Conservation (phyloP, 106 monocot species). For the Gastrodia elata region DNA sequence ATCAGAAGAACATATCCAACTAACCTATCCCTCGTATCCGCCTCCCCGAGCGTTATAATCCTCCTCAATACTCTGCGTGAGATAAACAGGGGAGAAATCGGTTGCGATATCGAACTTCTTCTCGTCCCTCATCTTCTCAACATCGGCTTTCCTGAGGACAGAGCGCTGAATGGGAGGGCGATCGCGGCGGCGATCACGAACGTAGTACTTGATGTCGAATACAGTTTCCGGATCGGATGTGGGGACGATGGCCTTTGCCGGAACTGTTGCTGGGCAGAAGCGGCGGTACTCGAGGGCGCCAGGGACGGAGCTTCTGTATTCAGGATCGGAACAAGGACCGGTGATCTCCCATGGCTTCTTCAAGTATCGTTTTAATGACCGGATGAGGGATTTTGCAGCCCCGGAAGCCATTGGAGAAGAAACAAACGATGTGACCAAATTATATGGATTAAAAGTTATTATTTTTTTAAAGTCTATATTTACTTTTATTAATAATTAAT, state of each 20-base stretch:
- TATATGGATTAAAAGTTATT: no score
- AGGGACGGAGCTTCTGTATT: constrained; percentile 67
- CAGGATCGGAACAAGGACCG: constrained; percentile 78
- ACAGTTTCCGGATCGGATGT: constrained; percentile 80
- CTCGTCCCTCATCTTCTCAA: constrained; percentile 58
- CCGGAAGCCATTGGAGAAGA: constrained; percentile 9
- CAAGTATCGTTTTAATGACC: constrained; percentile 40
- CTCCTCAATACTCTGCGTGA: constrained; percentile 39
- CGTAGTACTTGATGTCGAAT: constrained; percentile 84
- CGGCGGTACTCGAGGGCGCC: constrained; percentile 74
- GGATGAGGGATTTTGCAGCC: constrained; percentile 40
- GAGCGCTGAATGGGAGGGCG: constrained; percentile 62
- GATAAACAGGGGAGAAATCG: constrained; percentile 68
- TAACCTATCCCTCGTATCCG: constrained; percentile 58
- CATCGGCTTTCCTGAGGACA: constrained; percentile 59
- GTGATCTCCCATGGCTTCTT: constrained; percentile 98
- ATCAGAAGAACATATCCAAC: neutral
- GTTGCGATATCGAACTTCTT: constrained; percentile 39
- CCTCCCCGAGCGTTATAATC: constrained; percentile 63
- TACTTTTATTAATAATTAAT: no score
- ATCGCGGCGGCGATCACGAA: constrained; percentile 67
- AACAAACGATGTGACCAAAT: no score
- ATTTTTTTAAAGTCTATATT: no score
- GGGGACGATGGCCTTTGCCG: constrained; percentile 52
- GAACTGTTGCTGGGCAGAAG: constrained; percentile 58